phyloP scores from a whole-genome alignment of 306 rosid genomes.

The Gastrolobium bilobum region DNA sequence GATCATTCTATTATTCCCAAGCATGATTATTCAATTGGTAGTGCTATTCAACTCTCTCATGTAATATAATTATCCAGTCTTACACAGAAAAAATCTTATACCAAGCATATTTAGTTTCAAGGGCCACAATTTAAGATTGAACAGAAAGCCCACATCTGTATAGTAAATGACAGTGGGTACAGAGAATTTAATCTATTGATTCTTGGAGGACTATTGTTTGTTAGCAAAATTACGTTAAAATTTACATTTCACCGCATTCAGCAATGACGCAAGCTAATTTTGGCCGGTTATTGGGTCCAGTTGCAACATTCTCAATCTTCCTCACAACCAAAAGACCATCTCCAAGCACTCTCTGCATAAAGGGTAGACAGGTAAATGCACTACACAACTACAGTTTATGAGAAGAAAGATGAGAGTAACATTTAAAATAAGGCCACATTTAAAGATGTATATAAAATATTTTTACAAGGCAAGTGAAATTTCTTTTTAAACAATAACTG shows the following conservation, averaged over 20 bases:
- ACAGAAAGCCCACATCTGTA: slow-evolving; percentile 32
- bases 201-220: slow-evolving; percentile 9
- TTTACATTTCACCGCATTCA: slow-evolving; percentile 97
- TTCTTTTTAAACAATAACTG: slow-evolving; percentile 4
- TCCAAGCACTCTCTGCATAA: slow-evolving; percentile 93
- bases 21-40: slow-evolving; percentile 22
- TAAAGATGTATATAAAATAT: slow-evolving; percentile 3
- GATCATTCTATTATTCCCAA: slow-evolving; percentile 7
- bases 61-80: slow-evolving; percentile 4
- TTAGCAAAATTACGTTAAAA: slow-evolving; percentile 6
- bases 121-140: not conserved
- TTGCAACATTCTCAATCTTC: slow-evolving; percentile 97
- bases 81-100: not conserved
- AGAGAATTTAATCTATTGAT: slow-evolving; percentile 23
- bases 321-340: slow-evolving; percentile 97
- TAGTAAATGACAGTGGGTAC: slow-evolving; percentile 3
- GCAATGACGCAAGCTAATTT: slow-evolving; percentile 83
- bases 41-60: slow-evolving; percentile 14
- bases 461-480: slow-evolving; percentile 3
- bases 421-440: slow-evolving; percentile 22
- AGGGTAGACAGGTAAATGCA: slow-evolving; percentile 27
- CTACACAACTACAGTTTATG: not conserved
- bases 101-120: slow-evolving; percentile 19
- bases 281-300: slow-evolving; percentile 93
- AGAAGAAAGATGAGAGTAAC: slow-evolving; percentile 26